Evolutionary conservation across 768 basidiomycete genomes (phyloP), one percentile per base, ranked within the genome.

Genomic region (Gloeophyllum trabeum): DNA sequence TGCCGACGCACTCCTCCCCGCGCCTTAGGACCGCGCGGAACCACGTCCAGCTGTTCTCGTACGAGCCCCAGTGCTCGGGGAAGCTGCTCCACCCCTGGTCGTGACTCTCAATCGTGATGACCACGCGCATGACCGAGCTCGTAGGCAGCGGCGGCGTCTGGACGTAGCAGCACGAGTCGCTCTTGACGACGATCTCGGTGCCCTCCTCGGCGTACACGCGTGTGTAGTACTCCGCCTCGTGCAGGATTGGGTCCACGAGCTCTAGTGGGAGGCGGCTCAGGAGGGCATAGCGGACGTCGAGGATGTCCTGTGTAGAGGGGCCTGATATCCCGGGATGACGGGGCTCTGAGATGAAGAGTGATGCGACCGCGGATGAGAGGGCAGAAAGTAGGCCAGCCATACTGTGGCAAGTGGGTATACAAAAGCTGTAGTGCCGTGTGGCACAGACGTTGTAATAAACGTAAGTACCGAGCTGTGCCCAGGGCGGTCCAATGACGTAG

Each of bases 171-270:
- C n/a, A n/a, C n/a, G n/a, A n/a, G n/a, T n/a, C n/a, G n/a, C n/a
- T n/a, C n/a, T n/a, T n/a, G 28, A 32, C 10, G 28, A 16, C 10
- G 28, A 16, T 32, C 16, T 32, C 28, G 10, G 28, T 32, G 28
- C 10, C 10, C 10, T 32, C 28, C 10, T 10, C 10, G 16, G 28
- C 28, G 28, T 32, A 16, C 28, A 32, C 10, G 36, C 12, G 13
- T 7, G 13, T 37, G 36, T 37, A 37, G 36, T 37, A 37, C 20
- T 37, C 13, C 10, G 36, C 36, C 20, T 37, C 36, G 36, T 37
- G 36, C 36, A 37, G 20, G 20, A 37, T 37, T 10, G 10, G 36
- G 36, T 37, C 36, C 7, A 37, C 36, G 12, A 37, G 36, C 20
- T 37, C 36, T 7, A 37, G 7, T 7, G 36, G 36, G 7, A 37